Base-by-base conservation (phyloP, 2,329 filamentous ascomycete species). In the Botrytis tulipae region DNA sequence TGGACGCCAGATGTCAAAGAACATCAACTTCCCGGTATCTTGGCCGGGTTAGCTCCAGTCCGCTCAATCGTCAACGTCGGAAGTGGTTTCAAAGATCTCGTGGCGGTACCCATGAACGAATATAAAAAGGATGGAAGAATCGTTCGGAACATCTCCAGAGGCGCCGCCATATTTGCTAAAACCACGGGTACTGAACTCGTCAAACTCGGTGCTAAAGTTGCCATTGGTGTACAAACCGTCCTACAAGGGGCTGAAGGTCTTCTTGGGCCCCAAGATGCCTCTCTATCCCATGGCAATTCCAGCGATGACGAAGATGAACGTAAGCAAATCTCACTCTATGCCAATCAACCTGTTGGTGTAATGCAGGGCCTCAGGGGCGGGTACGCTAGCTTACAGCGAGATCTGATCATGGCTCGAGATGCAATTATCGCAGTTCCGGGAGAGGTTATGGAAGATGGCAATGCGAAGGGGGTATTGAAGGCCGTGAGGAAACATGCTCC, bases 131-230 rank as follows among this genome's bases (percentile, higher is more conserved):
- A 99, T 78, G 96, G 96, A 0, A 91, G 96, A 44, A 90, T 99
- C 70, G 91, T 99, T 7, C 92, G 96, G 71, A 96, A 94, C 81
- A 92, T 99, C 70, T 91, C 94, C 75, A 98, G 97, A 83, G 96
- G 97, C 3, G 94, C 95, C 0, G 85, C 91, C 14, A 92, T 93
- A 2, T 99, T 99, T 82, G 95, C 93, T 51, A 95, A 93, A 79
- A 98, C 94, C 1, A 99, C 96, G 0, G 95, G 95, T 4, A 97
- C 92, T 0, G 96, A 98, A 80, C 87, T 98, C n/a, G 92, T 97
- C 76, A 96, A 96, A 79, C 86, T 99, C 0, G 95, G 96, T 20
- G 96, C 96, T 63, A 98, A 98, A 82, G 86, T 98, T 69, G 95
- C 95, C 0, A 93, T 98, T 68, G 96, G 96, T 48, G 97, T 97